These are phyloP conservation scores for Stagonosporopsis vannaccii DNA, from an alignment of 2,329 filamentous ascomycete species.

Conservation along the genomic window DNA sequence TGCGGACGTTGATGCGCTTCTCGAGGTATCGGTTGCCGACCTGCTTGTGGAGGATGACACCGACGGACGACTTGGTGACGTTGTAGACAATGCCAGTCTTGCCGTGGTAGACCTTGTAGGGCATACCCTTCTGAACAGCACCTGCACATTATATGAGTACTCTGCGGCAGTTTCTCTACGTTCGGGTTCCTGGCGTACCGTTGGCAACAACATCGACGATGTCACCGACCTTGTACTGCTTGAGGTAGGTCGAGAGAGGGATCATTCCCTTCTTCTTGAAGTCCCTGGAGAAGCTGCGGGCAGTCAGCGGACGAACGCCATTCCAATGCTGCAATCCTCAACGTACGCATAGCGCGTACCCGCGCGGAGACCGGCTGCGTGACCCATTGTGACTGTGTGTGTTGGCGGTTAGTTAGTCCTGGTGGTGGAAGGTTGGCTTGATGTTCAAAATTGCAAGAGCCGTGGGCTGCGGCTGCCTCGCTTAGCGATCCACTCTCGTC, in stretches of 20 bases:
- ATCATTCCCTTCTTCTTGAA: conserved; percentile 98
- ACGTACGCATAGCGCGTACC: conserved; percentile 54
- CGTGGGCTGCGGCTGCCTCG: conserved; percentile 17
- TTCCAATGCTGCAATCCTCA: conserved; percentile 1
- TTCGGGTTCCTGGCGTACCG: conserved; percentile 73
- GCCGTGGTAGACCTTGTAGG: conserved; percentile 99
- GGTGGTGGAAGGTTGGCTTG: conserved; percentile 4
- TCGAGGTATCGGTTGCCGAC: conserved; percentile 99
- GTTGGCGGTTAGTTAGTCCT: conserved; percentile 18
- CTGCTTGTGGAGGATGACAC: conserved; percentile 97
- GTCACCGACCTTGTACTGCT: conserved; percentile 95
- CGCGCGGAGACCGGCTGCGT: conserved; percentile 57
- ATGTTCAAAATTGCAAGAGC: conserved; percentile 15
- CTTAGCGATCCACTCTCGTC: conserved; percentile 18
- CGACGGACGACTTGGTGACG: conserved; percentile 96
- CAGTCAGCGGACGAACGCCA: conserved; percentile 32
- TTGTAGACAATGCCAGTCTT: conserved; percentile 97
- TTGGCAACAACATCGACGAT: conserved; percentile 99
- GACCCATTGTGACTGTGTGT: conserved; percentile 50
- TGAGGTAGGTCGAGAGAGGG: conserved; percentile 90
- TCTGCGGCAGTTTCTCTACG: conserved; percentile 12
- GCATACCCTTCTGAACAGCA: conserved; percentile 70
- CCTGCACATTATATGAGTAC: conserved; percentile 29
- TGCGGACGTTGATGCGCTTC: conserved; percentile 99
- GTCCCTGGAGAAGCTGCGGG: conserved; percentile 75